Evolutionary conservation across 2,329 filamentous ascomycete genomes (phyloP).

Genomic region (Arachnomyces sp.): DNA sequence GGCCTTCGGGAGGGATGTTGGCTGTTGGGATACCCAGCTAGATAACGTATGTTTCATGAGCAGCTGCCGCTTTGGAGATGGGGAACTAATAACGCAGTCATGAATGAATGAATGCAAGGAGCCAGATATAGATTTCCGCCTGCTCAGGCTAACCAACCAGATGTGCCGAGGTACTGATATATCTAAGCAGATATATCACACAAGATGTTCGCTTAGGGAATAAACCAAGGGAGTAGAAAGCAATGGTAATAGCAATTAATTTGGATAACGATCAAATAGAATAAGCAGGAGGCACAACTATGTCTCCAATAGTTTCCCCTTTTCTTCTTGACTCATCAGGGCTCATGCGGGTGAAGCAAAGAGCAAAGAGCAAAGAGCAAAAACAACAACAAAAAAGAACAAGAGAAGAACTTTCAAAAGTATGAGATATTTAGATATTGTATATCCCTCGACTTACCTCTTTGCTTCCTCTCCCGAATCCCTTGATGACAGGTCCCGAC

Average conservation of each 20-base stretch:
- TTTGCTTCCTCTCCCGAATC: conserved; percentile 88
- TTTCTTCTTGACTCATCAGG: no score
- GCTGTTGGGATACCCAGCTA: conserved; percentile 94
- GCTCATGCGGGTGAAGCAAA: no score
- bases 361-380: neutral
- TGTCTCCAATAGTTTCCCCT: no score
- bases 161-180: no score
- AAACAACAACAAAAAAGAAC: conserved; percentile 3
- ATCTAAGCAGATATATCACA: no score
- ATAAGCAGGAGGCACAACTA: neutral
- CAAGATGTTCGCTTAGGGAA: no score
- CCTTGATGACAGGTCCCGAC: conserved; percentile 79
- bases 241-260: no score
- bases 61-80: conserved; percentile 1
- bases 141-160: no score
- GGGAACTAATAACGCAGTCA: no score
- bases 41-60: neutral
- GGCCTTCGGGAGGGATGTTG: conserved; percentile 63
- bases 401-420: neutral
- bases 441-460: conserved; percentile 49
- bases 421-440: neutral
- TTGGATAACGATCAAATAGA: neutral
- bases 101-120: neutral
- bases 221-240: no score
- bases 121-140: no score